Evolutionary conservation across 2,329 filamentous ascomycete species (phyloP), one percentile per base, ranked within the genome.

Genomic region (Aspergillus sp.): DNA sequence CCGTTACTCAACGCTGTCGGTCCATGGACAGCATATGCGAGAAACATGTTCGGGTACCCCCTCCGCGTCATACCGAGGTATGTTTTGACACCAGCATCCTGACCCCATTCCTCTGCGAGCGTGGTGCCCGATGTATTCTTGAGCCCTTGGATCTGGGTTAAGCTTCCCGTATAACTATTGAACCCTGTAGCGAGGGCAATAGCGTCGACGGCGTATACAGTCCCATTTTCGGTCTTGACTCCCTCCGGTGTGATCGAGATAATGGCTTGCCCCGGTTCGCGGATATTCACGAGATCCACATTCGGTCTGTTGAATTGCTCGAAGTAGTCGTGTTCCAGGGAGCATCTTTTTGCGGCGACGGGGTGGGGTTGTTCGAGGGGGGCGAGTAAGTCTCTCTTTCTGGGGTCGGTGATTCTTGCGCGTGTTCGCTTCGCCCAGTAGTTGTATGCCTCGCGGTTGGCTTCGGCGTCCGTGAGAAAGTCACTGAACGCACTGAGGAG

Each of bases 1-100:
- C 83, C 82, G 61, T 86, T 86, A 70, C 75, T 70, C 8, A 86
- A 73, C 0, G 83, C 76, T 0, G 83, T 85, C 0, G 84, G 84
- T 0, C 75, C 82, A 24, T 87, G 84, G 1, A 79, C 71, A 0
- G 83, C 83, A 63, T 85, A 86, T 51, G 82, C 64, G 57, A 78
- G 77, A 70, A 82, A 81, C 73, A 82, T 75, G 47, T 83, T 83
- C 0, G 79, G 78, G 59, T 79, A 80, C 5, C 72, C 70, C 17
- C 71, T 61, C 13, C 75, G 70, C 0, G 73, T 73, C 30, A 76
- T 70, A 3, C 79, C 80, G 1, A 82, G 61, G 55, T 75, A 79
- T 0, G 75, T 75, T 33, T 66, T 63, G 4, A 73, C 70, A 6
- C 50, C 50, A 20, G 27, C 9, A 9, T 51, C 20, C 3, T 13